A percentile compares a stretch with the other conserved stretches of the same genome.
Evolutionary conservation across 2,329 filamentous ascomycete species (phyloP).

Genomic region (Trichoderma polysporum): DNA sequence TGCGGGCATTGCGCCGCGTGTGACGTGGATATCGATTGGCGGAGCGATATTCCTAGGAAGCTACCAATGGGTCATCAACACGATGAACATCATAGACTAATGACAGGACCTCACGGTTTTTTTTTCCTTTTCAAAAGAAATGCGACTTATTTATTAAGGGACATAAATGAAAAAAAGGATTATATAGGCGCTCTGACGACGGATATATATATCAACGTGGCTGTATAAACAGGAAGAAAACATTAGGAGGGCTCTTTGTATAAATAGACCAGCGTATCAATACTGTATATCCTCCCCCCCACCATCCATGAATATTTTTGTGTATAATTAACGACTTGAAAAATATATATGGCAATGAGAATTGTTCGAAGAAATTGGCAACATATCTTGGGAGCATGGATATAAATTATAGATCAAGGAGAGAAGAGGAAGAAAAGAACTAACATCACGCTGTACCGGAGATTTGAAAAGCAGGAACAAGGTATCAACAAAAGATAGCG

Average conservation of each 20-base stretch:
- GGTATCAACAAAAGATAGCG: neutral
- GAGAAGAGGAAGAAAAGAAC: neutral
- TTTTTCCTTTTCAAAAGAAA: neutral
- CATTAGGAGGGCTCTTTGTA: constrained; percentile 15
- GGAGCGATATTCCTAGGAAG: constrained; percentile 93
- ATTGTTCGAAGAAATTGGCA: neutral
- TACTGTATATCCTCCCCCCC: neutral
- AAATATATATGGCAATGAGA: neutral
- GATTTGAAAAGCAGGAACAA: neutral
- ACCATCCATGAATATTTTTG: neutral
- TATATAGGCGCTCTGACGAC: constrained; percentile 6
- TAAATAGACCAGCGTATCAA: constrained; percentile 9
- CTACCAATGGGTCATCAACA: constrained; percentile 86
- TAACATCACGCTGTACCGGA: constrained; percentile 6
- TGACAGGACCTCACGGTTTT: constrained; percentile 7
- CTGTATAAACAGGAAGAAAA: constrained; percentile 18
- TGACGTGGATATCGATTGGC: constrained; percentile 93
- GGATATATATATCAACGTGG: neutral
- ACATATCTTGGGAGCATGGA: neutral
- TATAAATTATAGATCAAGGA: neutral
- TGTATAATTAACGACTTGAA: neutral
- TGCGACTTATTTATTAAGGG: neutral
- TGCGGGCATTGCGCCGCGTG: constrained; percentile 73
- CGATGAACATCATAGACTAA: constrained; percentile 44
- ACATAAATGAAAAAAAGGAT: neutral